Evolutionary conservation across 2,329 filamentous ascomycete species (phyloP).

Genomic region (Hypocreales sp.): DNA sequence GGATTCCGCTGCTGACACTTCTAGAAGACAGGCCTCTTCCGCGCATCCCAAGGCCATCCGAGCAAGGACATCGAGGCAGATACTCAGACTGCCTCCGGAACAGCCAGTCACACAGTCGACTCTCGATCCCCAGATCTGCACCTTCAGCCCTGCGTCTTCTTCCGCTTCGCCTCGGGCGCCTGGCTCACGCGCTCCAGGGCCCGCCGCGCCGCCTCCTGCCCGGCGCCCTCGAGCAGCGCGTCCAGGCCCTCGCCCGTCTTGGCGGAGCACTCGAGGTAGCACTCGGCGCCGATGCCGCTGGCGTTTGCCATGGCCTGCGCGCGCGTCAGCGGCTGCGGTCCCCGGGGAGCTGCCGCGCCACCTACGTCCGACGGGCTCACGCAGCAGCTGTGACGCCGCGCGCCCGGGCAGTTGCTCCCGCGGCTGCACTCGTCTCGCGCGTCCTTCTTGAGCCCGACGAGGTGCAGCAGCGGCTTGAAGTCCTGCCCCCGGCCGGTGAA

Average conservation of each 20-base stretch:
- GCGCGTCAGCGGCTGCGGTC: too few species aligned
- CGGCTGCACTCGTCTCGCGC: slow-evolving; percentile 6
- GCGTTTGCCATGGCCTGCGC: slow-evolving; percentile 19
- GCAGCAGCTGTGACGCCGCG: slow-evolving; percentile 6
- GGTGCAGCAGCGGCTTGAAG: slow-evolving; percentile 11
- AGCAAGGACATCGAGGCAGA: too few species aligned
- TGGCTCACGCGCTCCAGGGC: slow-evolving; percentile 4
- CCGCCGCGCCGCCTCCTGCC: slow-evolving; percentile 8
- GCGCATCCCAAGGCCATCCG: too few species aligned
- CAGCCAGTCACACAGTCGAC: too few species aligned
- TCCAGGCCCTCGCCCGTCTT: slow-evolving; percentile 18
- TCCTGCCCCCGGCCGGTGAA: slow-evolving; percentile 5
- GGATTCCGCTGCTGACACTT: too few species aligned
- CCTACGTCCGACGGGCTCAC: slow-evolving; percentile 14
- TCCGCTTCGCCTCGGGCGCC: too few species aligned
- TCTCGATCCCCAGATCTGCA: too few species aligned
- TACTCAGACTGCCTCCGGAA: too few species aligned
- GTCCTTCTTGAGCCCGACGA: slow-evolving; percentile 21
- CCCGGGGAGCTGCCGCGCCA: too few species aligned
- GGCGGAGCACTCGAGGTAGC: slow-evolving; percentile 20
- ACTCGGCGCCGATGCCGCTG: slow-evolving; percentile 11
- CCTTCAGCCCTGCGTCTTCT: too few species aligned
- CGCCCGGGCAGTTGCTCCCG: slow-evolving; percentile 4
- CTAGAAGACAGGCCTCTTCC: too few species aligned
- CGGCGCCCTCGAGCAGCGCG: slow-evolving; percentile 12